These are phyloP conservation scores for Lepiota brunneoincarnata DNA, from an alignment of 768 basidiomycete species.

Conservation along the genomic window DNA sequence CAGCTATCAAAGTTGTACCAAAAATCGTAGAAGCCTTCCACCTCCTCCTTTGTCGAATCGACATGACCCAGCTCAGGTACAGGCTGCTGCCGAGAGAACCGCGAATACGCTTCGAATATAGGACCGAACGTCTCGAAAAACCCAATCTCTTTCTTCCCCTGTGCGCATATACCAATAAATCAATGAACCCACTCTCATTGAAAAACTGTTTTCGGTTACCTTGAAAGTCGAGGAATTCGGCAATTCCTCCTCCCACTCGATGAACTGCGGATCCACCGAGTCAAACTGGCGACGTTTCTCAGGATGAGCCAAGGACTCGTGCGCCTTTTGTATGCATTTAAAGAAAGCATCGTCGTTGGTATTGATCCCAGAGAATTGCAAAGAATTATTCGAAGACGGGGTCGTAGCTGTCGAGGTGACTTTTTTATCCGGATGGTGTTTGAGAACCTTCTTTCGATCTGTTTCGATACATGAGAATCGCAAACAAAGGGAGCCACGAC, in stretches of 20 bases:
- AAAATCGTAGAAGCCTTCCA: conserved; percentile 95
- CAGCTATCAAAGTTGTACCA: conserved; percentile 99
- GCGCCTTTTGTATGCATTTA: conserved; percentile 99
- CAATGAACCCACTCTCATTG: neutral
- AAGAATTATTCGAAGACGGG: conserved; percentile 25
- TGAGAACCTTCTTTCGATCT: conserved; percentile 99
- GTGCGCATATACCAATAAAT: neutral
- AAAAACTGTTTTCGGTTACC: conserved; percentile 25
- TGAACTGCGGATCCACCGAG: conserved; percentile 82
- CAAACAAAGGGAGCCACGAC: neutral
- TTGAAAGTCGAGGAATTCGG: conserved; percentile 67
- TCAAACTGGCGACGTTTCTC: conserved; percentile 95
- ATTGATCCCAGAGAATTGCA: conserved; percentile 53
- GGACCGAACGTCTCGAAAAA: conserved; percentile 77
- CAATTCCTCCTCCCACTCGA: conserved; percentile 73
- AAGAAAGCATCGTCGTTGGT: conserved; percentile 98
- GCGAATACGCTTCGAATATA: conserved; percentile 89
- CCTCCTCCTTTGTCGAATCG: conserved; percentile 73
- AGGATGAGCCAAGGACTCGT: conserved; percentile 84
- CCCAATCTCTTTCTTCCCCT: conserved; percentile 46
- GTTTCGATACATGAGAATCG: conserved; percentile 70
- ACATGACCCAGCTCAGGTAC: conserved; percentile 76
- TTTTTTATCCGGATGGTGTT: conserved; percentile 98
- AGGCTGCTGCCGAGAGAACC: conserved; percentile 85
- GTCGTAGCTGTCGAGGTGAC: conserved; percentile 34